Percentiles rank a stretch among this genome's conserved stretches.
These are phyloP conservation scores for Forsythia viridissima DNA, from an alignment of 257 asterid genomes.

Conservation along the genomic window DNA sequence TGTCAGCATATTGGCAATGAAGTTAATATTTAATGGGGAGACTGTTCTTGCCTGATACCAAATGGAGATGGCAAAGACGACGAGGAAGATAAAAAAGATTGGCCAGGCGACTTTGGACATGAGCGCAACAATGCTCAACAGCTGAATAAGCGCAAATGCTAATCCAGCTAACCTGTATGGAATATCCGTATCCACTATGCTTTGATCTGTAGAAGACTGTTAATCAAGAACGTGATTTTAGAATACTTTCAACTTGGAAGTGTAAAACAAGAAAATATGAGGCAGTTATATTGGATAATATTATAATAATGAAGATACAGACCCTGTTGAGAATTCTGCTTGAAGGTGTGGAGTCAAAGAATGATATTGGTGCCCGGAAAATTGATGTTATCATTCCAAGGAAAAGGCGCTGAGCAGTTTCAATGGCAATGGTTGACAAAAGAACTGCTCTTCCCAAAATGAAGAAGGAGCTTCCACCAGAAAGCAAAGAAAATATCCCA, in stretches of 20 bases:
- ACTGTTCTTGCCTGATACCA: constrained; percentile 68
- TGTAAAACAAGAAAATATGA: background rate
- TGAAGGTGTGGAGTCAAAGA: constrained; percentile 79
- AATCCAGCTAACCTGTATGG: constrained; percentile 81
- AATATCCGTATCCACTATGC: constrained; percentile 77
- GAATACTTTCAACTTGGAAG: background rate
- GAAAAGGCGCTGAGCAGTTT: constrained; percentile 67
- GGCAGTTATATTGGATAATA: background rate
- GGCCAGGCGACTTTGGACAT: constrained; percentile 83
- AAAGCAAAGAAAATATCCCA: constrained; percentile 59
- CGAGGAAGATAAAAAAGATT: constrained; percentile 61
- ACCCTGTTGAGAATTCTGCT: constrained; percentile 88
- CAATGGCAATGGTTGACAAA: constrained; percentile 71
- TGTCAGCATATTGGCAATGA: background rate
- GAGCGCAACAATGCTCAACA: constrained; percentile 67
- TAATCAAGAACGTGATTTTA: constrained; percentile 18
- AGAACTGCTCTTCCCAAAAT: constrained; percentile 75
- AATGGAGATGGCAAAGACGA: constrained; percentile 57
- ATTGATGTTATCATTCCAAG: constrained; percentile 59
- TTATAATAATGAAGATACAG: constrained; percentile 7
- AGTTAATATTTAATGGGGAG: background rate
- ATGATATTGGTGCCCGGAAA: constrained; percentile 74
- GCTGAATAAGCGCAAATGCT: constrained; percentile 80
- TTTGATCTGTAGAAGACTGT: constrained; percentile 84
- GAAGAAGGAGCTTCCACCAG: constrained; percentile 77